phyloP scores from a whole-genome alignment of 805 yeast species.

The Metschnikowia hibisci region DNA sequence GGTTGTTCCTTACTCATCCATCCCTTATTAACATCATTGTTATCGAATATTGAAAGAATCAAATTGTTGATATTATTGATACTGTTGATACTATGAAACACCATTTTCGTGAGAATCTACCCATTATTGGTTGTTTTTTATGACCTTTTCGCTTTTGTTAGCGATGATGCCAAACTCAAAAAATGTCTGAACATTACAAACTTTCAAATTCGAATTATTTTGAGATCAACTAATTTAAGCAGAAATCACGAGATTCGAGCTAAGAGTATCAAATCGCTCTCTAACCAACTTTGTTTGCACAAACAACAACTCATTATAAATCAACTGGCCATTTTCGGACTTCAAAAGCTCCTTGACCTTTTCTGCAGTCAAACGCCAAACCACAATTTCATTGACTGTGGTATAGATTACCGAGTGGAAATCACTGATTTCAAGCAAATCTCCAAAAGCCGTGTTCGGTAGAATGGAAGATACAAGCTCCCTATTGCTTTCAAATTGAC shows the following conservation, averaged over 20 bases:
- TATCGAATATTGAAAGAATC: too few relatives aligned
- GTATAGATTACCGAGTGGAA: slow-evolving; percentile 45
- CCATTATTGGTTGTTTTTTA: too few relatives aligned
- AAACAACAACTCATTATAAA: slow-evolving; percentile 61
- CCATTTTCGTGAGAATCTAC: too few relatives aligned
- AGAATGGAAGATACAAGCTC: slow-evolving; percentile 46
- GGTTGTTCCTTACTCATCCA: too few relatives aligned
- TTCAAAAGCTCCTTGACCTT: slow-evolving; percentile 44
- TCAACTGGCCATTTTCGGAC: slow-evolving; percentile 42
- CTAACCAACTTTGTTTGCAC: slow-evolving; percentile 61
- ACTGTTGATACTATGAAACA: too few relatives aligned
- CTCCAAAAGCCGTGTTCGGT: slow-evolving; percentile 76
- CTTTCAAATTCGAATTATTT: too few relatives aligned
- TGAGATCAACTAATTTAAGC: too few relatives aligned
- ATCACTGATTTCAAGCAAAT: slow-evolving; percentile 32
- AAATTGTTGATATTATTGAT: too few relatives aligned
- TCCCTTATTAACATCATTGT: too few relatives aligned
- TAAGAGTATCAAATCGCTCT: slow-evolving; percentile 68
- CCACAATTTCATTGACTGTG: slow-evolving; percentile 57
- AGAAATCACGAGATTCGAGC: slow-evolving; percentile 71
- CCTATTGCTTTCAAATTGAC: slow-evolving; percentile 37
- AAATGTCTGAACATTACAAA: too few relatives aligned
- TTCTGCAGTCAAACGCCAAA: slow-evolving; percentile 62
- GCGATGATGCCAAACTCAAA: too few relatives aligned
- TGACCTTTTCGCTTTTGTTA: too few relatives aligned